Conservation (phyloP, 306 rosid species). For the Styphnolobium japonicum region DNA sequence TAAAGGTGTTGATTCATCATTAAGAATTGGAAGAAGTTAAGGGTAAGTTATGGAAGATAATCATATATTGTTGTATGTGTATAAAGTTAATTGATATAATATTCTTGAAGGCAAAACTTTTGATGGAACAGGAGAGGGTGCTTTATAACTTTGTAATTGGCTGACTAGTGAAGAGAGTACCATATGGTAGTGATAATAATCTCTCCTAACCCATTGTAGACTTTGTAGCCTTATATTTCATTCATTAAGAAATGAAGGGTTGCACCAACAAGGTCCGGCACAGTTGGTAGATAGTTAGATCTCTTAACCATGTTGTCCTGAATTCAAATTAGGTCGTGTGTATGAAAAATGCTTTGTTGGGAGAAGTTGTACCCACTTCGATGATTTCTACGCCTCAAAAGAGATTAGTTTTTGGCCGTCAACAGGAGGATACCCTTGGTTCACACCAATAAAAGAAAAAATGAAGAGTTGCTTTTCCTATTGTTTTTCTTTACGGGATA, state of each 20-base stretch:
- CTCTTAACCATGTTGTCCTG: no score
- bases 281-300: no score
- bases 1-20: conserved; percentile 84
- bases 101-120: no score
- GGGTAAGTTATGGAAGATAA: background rate
- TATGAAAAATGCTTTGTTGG: no score
- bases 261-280: no score
- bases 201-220: conserved; percentile 31
- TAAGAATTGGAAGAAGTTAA: conserved; percentile 84
- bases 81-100: background rate
- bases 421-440: no score
- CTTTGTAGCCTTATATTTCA: conserved; percentile 21
- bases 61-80: background rate
- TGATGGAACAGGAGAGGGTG: conserved; percentile 9
- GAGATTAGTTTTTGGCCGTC: no score
- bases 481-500: no score
- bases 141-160: conserved; percentile 18
- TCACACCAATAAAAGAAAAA: no score
- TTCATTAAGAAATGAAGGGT: conserved; percentile 21
- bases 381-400: no score
- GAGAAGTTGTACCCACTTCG: no score
- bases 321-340: no score
- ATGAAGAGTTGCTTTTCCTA: background rate
- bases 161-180: conserved; percentile 22
- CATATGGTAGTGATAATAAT: conserved; percentile 23